These are phyloP conservation scores for Sarocladium strictum DNA, from an alignment of 2,329 filamentous ascomycete species.

Conservation along the genomic window DNA sequence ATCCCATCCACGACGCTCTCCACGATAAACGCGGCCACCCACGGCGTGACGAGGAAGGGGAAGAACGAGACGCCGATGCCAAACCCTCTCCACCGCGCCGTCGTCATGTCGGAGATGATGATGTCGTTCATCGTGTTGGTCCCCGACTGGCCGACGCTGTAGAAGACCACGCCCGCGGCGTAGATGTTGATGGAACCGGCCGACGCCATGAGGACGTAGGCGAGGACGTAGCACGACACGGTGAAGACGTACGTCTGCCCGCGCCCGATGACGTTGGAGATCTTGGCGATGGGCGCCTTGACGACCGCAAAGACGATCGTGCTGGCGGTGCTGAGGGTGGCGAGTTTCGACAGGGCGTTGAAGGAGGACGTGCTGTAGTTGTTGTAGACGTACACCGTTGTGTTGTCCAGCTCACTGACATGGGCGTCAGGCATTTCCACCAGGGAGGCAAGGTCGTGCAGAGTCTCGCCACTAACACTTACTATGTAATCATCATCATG, in stretches of 20 bases:
- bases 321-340: not conserved
- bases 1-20: constrained; percentile 1
- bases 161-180: not conserved
- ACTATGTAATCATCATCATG: constrained; percentile 1
- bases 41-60: not conserved
- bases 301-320: not conserved
- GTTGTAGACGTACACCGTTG: constrained; percentile 2
- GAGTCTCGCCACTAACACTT: not conserved
- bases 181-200: not conserved
- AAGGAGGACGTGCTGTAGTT: constrained; percentile 2
- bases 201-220: constrained; percentile 1
- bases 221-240: not conserved
- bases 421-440: not conserved
- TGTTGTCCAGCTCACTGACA: not conserved
- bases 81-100: constrained; percentile 1
- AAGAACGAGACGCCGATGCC: not conserved
- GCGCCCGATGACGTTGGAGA: not conserved
- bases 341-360: not conserved
- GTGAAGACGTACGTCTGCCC: constrained; percentile 1
- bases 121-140: constrained; percentile 1
- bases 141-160: not conserved
- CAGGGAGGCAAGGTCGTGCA: not conserved
- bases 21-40: not conserved
- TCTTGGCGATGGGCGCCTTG: not conserved
- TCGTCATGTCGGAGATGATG: not conserved